These are phyloP conservation scores for Wickerhamomyces subpelliculosus DNA, from an alignment of 805 yeast species.

Conservation along the genomic window DNA sequence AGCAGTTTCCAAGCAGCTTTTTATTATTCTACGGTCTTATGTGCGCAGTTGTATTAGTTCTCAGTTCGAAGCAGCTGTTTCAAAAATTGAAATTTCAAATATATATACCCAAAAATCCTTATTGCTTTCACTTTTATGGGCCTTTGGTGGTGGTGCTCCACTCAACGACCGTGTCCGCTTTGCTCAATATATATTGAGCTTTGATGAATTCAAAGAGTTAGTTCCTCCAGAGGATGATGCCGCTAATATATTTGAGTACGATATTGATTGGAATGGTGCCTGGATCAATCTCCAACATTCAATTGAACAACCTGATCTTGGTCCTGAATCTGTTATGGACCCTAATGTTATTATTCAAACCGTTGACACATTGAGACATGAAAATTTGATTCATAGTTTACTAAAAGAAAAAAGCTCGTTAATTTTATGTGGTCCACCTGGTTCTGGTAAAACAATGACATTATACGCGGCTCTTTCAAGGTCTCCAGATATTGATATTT, in stretches of 20 bases:
- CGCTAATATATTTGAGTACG: conserved; percentile 24
- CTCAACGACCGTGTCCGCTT: conserved; percentile 32
- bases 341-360: conserved; percentile 75
- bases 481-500: conserved; percentile 49
- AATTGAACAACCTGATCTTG: conserved; percentile 40
- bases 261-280: conserved; percentile 37
- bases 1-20: conserved; percentile 4
- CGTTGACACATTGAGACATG: conserved; percentile 66
- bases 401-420: conserved; percentile 52
- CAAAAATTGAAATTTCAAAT: background rate
- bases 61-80: background rate
- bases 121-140: conserved; percentile 45
- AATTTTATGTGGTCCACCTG: conserved; percentile 92
- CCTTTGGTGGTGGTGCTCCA: conserved; percentile 54
- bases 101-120: conserved; percentile 12
- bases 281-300: conserved; percentile 36
- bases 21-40: background rate
- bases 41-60: background rate
- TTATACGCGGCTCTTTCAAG: conserved; percentile 59
- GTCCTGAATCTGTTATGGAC: conserved; percentile 49
- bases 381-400: conserved; percentile 48
- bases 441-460: conserved; percentile 95
- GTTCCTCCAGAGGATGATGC: conserved; percentile 11
- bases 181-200: conserved; percentile 21
- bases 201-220: conserved; percentile 15